These are phyloP conservation scores for Aeminium ludgeri DNA, from an alignment of 495 filamentous ascomycete species.

Conservation along the genomic window DNA sequence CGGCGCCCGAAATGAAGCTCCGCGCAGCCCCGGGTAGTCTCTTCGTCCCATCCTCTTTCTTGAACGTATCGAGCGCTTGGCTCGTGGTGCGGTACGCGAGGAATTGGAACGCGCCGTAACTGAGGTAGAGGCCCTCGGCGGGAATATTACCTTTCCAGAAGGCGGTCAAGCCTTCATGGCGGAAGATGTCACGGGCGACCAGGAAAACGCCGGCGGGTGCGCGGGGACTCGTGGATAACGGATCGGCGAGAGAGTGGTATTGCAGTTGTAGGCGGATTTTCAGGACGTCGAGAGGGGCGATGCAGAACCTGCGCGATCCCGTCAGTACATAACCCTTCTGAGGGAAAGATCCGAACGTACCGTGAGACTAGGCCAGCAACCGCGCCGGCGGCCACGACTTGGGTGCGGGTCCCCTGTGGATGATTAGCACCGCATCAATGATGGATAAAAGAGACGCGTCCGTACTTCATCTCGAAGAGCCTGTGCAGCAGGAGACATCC, in stretches of 20 bases:
- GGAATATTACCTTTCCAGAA: conserved; percentile 98
- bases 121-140: conserved; percentile 82
- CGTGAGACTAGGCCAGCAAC: conserved; percentile 80
- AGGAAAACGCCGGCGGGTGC: conserved; percentile 42
- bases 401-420: conserved; percentile 55
- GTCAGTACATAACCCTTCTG: background rate
- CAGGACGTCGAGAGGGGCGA: conserved; percentile 85
- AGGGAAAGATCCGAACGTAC: conserved; percentile 23
- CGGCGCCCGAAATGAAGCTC: conserved; percentile 64
- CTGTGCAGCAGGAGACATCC: conserved; percentile 57
- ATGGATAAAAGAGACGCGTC: background rate
- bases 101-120: conserved; percentile 81
- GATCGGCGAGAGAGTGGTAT: conserved; percentile 60
- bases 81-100: conserved; percentile 64
- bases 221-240: conserved; percentile 20
- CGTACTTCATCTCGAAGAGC: conserved; percentile 79
- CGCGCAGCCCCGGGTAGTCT: conserved; percentile 41
- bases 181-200: conserved; percentile 58
- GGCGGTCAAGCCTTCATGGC: conserved; percentile 31
- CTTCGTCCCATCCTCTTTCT: conserved; percentile 18
- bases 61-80: conserved; percentile 33
- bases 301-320: conserved; percentile 47
- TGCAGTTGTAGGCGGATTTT: conserved; percentile 94
- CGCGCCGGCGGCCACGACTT: conserved; percentile 71
- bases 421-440: conserved; percentile 7